Conservation (phyloP, 2,329 filamentous ascomycete species). For the Sclerotinia nivalis region DNA sequence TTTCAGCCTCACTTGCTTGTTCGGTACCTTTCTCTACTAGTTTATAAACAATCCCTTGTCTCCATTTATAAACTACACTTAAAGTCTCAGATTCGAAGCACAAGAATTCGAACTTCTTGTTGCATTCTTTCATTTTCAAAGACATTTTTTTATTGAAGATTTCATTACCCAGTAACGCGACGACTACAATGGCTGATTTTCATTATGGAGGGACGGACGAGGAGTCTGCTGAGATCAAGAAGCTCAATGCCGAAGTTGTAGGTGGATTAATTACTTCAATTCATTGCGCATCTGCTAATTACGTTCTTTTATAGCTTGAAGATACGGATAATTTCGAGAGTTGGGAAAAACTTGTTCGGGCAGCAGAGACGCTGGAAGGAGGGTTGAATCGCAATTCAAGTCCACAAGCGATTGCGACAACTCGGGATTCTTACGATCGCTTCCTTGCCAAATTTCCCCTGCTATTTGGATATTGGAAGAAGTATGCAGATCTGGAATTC, state of each 20-base stretch:
- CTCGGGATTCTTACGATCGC: constrained; percentile 84
- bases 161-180: constrained; percentile 15
- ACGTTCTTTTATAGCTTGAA: constrained; percentile 35
- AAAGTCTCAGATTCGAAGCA: not conserved
- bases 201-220: constrained; percentile 74
- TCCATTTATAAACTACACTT: constrained; percentile 1
- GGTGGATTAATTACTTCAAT: constrained; percentile 41
- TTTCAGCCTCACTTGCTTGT: constrained; percentile 18
- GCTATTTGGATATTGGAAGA: constrained; percentile 99
- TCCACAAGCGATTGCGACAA: constrained; percentile 84
- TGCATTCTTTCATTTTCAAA: not conserved
- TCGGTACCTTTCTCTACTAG: not conserved
- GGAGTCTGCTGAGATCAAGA: constrained; percentile 79
- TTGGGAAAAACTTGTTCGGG: constrained; percentile 90
- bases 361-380: constrained; percentile 82
- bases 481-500: constrained; percentile 97
- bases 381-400: constrained; percentile 96
- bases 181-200: constrained; percentile 65
- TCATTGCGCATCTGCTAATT: constrained; percentile 26
- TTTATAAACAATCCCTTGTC: constrained; percentile 19
- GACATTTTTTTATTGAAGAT: not conserved
- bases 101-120: not conserved
- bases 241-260: constrained; percentile 77
- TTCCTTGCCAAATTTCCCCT: constrained; percentile 94
- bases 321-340: constrained; percentile 90